These are phyloP conservation scores for Leucaena leucocephala DNA, from an alignment of 306 rosid species.

Conservation along the genomic window DNA sequence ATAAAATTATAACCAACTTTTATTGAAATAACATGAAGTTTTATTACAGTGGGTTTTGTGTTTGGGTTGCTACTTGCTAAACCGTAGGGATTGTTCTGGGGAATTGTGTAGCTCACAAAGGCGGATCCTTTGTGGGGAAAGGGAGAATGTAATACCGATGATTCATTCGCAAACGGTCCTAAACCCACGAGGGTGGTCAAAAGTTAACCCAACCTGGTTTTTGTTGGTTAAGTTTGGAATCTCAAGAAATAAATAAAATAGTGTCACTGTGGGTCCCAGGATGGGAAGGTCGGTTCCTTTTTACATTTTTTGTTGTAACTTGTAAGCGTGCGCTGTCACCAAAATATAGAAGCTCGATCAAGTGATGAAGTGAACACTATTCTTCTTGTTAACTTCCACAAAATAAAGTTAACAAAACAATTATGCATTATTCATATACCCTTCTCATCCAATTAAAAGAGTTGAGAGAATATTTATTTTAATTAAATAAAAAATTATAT, in stretches of 20 bases:
- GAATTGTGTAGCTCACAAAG: slow-evolving; percentile 38
- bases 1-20: too few relatives aligned
- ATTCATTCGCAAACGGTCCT: slow-evolving; percentile 60
- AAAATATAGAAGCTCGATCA: background rate
- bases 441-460: too few relatives aligned
- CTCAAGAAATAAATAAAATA: background rate
- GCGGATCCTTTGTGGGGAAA: slow-evolving; percentile 25
- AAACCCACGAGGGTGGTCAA: slow-evolving; percentile 53
- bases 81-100: slow-evolving; percentile 33
- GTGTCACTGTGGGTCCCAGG: background rate
- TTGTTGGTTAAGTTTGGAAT: slow-evolving; percentile 23
- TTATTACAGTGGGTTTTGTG: background rate
- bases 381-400: background rate
- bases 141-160: background rate
- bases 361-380: background rate
- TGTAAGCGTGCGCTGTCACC: background rate
- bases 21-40: too few relatives aligned
- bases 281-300: background rate
- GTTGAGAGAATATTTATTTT: too few relatives aligned
- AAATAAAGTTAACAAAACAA: too few relatives aligned
- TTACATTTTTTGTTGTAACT: background rate
- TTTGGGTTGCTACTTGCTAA: slow-evolving; percentile 15
- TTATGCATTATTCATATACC: too few relatives aligned
- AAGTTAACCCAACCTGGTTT: slow-evolving; percentile 42
- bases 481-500: too few relatives aligned